Percentiles rank a stretch among this genome's conserved stretches.
phyloP scores from a whole-genome alignment of 2,329 filamentous ascomycete genomes.

The Phaeosphaeriaceae sp. region DNA sequence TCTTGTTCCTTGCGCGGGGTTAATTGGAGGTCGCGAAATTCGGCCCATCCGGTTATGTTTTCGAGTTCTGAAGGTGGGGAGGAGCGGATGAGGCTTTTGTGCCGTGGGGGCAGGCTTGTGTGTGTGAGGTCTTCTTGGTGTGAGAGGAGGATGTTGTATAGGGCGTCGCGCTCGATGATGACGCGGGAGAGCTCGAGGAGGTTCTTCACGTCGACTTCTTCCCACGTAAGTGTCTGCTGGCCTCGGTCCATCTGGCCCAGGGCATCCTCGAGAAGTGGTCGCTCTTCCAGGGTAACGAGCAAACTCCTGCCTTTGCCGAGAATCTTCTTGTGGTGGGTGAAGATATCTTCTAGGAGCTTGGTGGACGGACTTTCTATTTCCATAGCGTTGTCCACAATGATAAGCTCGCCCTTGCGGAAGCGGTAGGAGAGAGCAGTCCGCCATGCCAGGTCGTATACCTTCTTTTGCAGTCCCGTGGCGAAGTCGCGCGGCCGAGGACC shows the following conservation, averaged over 20 bases:
- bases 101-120: slow-evolving; percentile 26
- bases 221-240: slow-evolving; percentile 70
- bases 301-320: slow-evolving; percentile 36
- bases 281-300: slow-evolving; percentile 36
- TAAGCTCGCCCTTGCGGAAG: slow-evolving; percentile 83
- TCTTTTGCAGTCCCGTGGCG: slow-evolving; percentile 78
- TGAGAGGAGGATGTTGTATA: slow-evolving; percentile 70
- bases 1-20: slow-evolving; percentile 26
- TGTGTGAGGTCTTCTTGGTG: slow-evolving; percentile 40
- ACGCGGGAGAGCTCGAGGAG: slow-evolving; percentile 83
- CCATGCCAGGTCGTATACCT: slow-evolving; percentile 96
- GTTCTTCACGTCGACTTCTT: slow-evolving; percentile 96
- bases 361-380: slow-evolving; percentile 70
- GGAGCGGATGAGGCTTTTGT: slow-evolving; percentile 24
- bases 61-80: slow-evolving; percentile 30
- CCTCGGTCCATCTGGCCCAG: slow-evolving; percentile 70
- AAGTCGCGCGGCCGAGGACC: slow-evolving; percentile 96
- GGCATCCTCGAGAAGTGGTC: slow-evolving; percentile 66
- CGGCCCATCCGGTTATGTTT: slow-evolving; percentile 32
- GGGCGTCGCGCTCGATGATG: slow-evolving; percentile 82
- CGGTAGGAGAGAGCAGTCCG: slow-evolving; percentile 91
- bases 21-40: slow-evolving; percentile 34
- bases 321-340: slow-evolving; percentile 68
- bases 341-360: slow-evolving; percentile 70
- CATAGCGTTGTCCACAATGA: slow-evolving; percentile 81